Conservation (phyloP, 2,329 filamentous ascomycete species). For the Cladosporium sp. region DNA sequence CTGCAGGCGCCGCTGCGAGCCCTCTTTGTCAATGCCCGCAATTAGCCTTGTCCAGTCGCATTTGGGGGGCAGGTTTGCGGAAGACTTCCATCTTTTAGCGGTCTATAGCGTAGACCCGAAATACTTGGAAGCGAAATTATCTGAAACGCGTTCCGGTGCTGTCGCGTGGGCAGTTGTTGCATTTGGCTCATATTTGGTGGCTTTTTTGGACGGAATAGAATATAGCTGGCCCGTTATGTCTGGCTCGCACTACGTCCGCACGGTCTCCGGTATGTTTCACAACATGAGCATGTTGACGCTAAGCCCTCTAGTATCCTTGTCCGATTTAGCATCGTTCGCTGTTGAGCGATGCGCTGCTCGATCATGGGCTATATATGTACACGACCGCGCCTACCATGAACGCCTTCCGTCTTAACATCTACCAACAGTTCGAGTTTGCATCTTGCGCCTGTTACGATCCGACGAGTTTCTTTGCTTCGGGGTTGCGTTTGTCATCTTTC, state of each 20-base stretch:
- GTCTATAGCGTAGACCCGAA: neutral
- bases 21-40: neutral
- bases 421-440: constrained; percentile 28
- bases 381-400: constrained; percentile 19
- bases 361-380: constrained; percentile 16
- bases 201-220: neutral
- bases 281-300: constrained; percentile 11
- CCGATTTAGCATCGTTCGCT: constrained; percentile 18
- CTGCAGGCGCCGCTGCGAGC: constrained; percentile 15
- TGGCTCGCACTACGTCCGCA: constrained; percentile 16
- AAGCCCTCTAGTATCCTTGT: constrained; percentile 10
- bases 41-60: constrained; percentile 6
- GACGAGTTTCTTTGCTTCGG: constrained; percentile 41
- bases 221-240: constrained; percentile 10
- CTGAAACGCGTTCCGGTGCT: constrained; percentile 12
- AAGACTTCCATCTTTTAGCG: neutral
- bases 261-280: constrained; percentile 18
- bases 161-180: neutral
- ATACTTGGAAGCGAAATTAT: neutral
- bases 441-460: constrained; percentile 35
- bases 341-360: constrained; percentile 8
- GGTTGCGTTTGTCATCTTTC: constrained; percentile 37
- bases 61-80: neutral
- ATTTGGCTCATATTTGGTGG: neutral
- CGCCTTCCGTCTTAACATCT: constrained; percentile 24